Conservation (phyloP, 1,284 basidiomycete species). For the Phaffia rhodozyma region DNA sequence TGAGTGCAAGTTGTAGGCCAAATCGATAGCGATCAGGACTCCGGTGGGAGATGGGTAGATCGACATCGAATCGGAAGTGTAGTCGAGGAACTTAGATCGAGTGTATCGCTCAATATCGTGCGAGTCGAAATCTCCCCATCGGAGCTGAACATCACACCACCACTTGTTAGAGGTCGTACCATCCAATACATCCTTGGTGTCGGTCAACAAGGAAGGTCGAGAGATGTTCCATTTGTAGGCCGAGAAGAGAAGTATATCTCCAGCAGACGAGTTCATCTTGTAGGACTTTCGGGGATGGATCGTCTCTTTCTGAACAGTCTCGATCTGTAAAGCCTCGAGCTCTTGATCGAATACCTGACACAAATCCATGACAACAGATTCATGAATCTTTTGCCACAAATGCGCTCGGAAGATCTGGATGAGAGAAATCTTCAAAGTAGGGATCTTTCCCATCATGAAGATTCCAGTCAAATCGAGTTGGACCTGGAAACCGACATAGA, state of each 20-base stretch:
- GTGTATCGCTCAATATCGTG: slow-evolving; percentile 97
- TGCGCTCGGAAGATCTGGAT: slow-evolving; percentile 99
- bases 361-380: slow-evolving; percentile 80
- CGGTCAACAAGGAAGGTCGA: slow-evolving; percentile 86
- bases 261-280: slow-evolving; percentile 95
- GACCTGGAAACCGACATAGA: slow-evolving; percentile 99
- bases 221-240: slow-evolving; percentile 98
- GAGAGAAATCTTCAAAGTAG: slow-evolving; percentile 91
- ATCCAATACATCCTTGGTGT: slow-evolving; percentile 91
- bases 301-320: slow-evolving; percentile 99
- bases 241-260: slow-evolving; percentile 94
- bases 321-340: slow-evolving; percentile 93
- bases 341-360: slow-evolving; percentile 97
- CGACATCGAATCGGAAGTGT: slow-evolving; percentile 83
- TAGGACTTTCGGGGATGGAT: slow-evolving; percentile 99
- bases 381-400: slow-evolving; percentile 94
- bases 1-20: slow-evolving; percentile 98
- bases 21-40: slow-evolving; percentile 95
- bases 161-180: slow-evolving; percentile 97
- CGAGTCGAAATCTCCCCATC: slow-evolving; percentile 99
- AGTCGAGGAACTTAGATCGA: slow-evolving; percentile 82
- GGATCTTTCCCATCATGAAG: slow-evolving; percentile 90
- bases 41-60: slow-evolving; percentile 98
- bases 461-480: slow-evolving; percentile 24
- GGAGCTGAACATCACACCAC: slow-evolving; percentile 96